Evolutionary conservation across 305 asterid species (phyloP), one percentile per base, ranked within the genome.

Genomic region (Rubia peregrina): DNA sequence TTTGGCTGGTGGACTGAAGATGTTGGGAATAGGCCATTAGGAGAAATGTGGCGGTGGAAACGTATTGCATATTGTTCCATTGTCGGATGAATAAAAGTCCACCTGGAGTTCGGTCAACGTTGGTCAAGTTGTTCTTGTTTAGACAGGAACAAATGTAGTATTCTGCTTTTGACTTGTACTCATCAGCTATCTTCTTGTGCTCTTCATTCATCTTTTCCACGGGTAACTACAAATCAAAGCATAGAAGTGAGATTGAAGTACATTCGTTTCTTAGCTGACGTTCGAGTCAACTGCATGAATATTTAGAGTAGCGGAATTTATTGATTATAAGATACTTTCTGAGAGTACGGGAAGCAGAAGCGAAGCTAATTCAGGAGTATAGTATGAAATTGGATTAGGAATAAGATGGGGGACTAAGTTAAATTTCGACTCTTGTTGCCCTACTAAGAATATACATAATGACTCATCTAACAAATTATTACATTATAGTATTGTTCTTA

Each of bases 51-150:
- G 96, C 87, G 1, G 80, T 75, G 0, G 98, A 78, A 0, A 89
- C 97, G 24, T 89, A 91, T 77, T 91, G 97, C 93, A 91, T 86
- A 80, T 89, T 91, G 86, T 91, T 91, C 96, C 97, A 91, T 71
- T 78, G 85, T 72, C 96, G 89, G 73, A 81, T 77, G 88, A 78
- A 91, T 13, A 89, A 72, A 5, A 91, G 80, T 1, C 97, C 97
- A 0, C 85, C 93, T 59, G 90, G 90, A 69, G 96, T 89, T 72
- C 85, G 89, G 46, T 71, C 84, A 63, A 87, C 86, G 22, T 80
- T 69, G 69, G 62, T 74, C 24, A 59, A 67, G 9, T 82, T 84
- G 74, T 86, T 87, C 63, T 78, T 78, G 84, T 84, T 80, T 59
- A 91, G 24, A 63, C 83, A 81, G 2, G 90, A 83, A 36, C 97